phyloP scores from a whole-genome alignment of 2,329 filamentous ascomycete genomes.

The Curvularia spicifera region DNA sequence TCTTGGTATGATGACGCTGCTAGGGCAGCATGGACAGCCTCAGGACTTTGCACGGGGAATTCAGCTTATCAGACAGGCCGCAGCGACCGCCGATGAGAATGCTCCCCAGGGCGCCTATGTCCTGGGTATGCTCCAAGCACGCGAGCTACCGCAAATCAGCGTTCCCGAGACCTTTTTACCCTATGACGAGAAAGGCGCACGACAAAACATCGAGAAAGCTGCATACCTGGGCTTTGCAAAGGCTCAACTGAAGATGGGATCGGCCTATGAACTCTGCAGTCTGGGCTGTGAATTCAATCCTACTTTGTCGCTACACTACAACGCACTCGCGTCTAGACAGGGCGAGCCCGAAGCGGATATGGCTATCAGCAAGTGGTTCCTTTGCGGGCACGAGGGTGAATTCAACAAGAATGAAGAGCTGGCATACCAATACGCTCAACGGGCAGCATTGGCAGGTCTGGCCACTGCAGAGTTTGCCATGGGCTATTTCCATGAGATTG shows the following conservation, averaged over 20 bases:
- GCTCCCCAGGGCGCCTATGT: constrained; percentile 95
- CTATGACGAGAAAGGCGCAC: constrained; percentile 73
- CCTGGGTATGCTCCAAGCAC: constrained; percentile 90
- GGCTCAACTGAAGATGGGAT: constrained; percentile 95
- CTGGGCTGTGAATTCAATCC: constrained; percentile 95
- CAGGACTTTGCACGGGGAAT: constrained; percentile 81
- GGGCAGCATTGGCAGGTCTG: constrained; percentile 81
- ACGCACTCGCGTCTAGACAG: constrained; percentile 88
- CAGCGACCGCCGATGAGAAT: constrained; percentile 90
- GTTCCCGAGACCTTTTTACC: constrained; percentile 76
- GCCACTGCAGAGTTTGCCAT: constrained; percentile 94
- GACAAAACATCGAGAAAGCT: constrained; percentile 92
- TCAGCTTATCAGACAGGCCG: constrained; percentile 81
- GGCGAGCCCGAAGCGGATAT: constrained; percentile 93
- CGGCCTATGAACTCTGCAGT: constrained; percentile 92
- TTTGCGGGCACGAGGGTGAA: constrained; percentile 90
- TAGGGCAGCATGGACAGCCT: constrained; percentile 88
- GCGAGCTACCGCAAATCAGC: constrained; percentile 88
- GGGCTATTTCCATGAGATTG: constrained; percentile 97
- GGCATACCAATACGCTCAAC: constrained; percentile 87
- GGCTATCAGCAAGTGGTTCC: constrained; percentile 97
- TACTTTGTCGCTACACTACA: constrained; percentile 91
- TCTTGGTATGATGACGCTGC: constrained; percentile 94
- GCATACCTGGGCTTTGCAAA: constrained; percentile 96
- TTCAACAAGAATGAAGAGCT: constrained; percentile 96